These are phyloP conservation scores for Phytophthora boehmeriae DNA, from an alignment of 352 stramenopile genomes.

Conservation along the genomic window DNA sequence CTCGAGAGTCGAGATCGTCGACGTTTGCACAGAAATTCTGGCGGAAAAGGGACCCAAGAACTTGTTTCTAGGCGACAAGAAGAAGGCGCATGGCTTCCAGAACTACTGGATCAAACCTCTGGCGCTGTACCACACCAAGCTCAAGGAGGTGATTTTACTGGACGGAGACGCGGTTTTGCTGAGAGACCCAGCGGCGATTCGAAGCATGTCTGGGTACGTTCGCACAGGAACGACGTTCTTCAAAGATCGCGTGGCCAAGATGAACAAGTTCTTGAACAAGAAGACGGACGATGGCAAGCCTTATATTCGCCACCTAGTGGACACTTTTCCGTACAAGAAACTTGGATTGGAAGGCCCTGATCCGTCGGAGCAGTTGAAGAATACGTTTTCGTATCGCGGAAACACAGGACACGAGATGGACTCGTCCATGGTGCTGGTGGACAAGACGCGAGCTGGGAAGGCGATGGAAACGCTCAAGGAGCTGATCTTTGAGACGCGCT, in stretches of 20 bases:
- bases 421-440: constrained; percentile 60
- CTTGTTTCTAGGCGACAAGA: constrained; percentile 26
- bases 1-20: constrained; percentile 58
- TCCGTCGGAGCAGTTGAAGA: constrained; percentile 45
- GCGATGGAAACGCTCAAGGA: constrained; percentile 49
- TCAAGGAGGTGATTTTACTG: constrained; percentile 55
- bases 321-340: constrained; percentile 51
- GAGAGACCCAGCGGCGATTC: constrained; percentile 42
- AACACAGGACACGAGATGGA: constrained; percentile 58
- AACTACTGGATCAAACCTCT: constrained; percentile 74
- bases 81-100: constrained; percentile 42
- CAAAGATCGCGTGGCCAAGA: constrained; percentile 57
- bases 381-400: constrained; percentile 45
- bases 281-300: constrained; percentile 37
- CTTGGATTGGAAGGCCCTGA: constrained; percentile 33
- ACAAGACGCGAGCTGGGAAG: constrained; percentile 43
- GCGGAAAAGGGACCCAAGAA: constrained; percentile 29
- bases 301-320: constrained; percentile 44
- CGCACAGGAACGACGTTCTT: constrained; percentile 67
- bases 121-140: constrained; percentile 52
- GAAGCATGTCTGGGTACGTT: constrained; percentile 41
- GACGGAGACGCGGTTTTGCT: constrained; percentile 63
- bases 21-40: constrained; percentile 57
- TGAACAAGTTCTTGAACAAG: constrained; percentile 39
- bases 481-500: constrained; percentile 48